Evolutionary conservation across 768 basidiomycete species (phyloP).

Genomic region (Auriscalpium microsporum): DNA sequence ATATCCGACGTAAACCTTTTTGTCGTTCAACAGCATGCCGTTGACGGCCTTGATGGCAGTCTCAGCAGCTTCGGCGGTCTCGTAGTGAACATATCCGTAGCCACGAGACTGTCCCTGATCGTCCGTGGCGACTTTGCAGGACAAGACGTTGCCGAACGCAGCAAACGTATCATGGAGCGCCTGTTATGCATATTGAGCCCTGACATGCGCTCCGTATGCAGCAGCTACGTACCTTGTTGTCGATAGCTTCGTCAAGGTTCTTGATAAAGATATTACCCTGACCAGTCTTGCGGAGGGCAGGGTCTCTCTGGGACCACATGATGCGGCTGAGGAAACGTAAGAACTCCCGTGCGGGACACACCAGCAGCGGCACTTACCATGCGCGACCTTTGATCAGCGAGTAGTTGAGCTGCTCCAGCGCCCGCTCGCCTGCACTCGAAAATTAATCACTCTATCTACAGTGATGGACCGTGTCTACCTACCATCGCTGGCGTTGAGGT

Average conservation of each 20-base stretch:
- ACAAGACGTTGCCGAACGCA: constrained; percentile 96
- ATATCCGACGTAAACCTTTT: constrained; percentile 97
- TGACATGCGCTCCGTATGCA: not conserved
- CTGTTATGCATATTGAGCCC: constrained; percentile 27
- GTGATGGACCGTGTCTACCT: constrained; percentile 18
- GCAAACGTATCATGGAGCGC: constrained; percentile 99
- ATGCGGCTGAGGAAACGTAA: constrained; percentile 63
- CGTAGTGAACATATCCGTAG: constrained; percentile 99
- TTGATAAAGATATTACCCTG: constrained; percentile 99
- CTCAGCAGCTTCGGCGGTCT: constrained; percentile 93
- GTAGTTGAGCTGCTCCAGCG: constrained; percentile 98
- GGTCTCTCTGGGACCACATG: constrained; percentile 99
- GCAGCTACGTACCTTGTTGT: constrained; percentile 71
- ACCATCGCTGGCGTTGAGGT: constrained; percentile 93
- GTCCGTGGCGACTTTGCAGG: constrained; percentile 98
- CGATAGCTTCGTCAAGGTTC: constrained; percentile 93
- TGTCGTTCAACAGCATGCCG: constrained; percentile 98
- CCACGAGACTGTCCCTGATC: constrained; percentile 94
- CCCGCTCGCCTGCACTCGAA: constrained; percentile 71
- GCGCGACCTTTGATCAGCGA: constrained; percentile 97
- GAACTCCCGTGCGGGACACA: not conserved
- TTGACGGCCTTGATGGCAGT: constrained; percentile 97
- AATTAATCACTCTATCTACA: constrained; percentile 7
- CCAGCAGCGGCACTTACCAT: constrained; percentile 49
- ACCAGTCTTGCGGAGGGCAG: constrained; percentile 96